Percentiles rank a stretch among this genome's conserved stretches.
phyloP scores from a whole-genome alignment of 2,329 filamentous ascomycete species.

The Madurella fahalii region DNA sequence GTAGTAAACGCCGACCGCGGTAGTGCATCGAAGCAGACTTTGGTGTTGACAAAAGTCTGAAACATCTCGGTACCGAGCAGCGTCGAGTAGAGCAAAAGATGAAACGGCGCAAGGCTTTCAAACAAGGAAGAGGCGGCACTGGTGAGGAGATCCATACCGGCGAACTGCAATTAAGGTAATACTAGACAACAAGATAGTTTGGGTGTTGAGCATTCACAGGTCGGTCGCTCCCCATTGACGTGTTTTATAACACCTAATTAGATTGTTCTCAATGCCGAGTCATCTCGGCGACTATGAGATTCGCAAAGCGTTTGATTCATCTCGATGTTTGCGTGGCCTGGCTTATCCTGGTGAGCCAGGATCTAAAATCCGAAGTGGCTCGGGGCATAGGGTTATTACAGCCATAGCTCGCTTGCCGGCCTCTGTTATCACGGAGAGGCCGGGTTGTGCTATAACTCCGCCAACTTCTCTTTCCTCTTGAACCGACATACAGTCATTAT shows the following conservation, averaged over 20 bases:
- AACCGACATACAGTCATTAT: no score
- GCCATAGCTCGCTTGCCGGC: not conserved
- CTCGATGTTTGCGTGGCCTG: not conserved
- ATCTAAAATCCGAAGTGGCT: not conserved
- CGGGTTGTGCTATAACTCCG: no score
- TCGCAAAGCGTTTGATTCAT: not conserved
- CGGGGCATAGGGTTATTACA: not conserved
- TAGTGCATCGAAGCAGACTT: slow-evolving; percentile 33
- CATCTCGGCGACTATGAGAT: not conserved
- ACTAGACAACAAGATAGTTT: not conserved
- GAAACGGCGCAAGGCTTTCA: slow-evolving; percentile 30
- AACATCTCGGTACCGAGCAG: slow-evolving; percentile 40
- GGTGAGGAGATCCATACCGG: not conserved
- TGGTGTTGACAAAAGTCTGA: slow-evolving; percentile 37
- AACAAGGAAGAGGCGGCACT: not conserved
- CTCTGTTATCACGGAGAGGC: no score
- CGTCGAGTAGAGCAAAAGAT: slow-evolving; percentile 38
- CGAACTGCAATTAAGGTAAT: no score
- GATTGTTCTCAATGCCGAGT: not conserved
- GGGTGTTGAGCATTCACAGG: no score
- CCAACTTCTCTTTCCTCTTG: no score
- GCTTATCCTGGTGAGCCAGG: not conserved
- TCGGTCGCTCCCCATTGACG: no score
- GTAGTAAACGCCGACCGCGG: slow-evolving; percentile 35
- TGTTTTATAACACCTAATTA: not conserved